phyloP scores from a whole-genome alignment of 805 yeast genomes.

The Ogataea corticis region DNA sequence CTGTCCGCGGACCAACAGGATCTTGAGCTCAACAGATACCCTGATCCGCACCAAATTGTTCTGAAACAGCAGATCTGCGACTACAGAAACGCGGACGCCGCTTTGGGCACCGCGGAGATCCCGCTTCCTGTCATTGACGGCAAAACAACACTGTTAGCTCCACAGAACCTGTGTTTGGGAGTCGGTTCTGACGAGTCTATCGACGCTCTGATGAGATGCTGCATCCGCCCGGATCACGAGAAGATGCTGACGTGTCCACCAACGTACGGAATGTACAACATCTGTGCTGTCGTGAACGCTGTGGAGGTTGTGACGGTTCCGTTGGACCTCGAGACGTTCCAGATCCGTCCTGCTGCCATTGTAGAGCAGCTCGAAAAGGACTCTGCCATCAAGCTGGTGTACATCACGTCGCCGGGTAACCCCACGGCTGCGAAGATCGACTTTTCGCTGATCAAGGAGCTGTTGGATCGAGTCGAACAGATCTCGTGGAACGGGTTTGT shows the following conservation, averaged over 20 bases:
- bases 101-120: constrained; percentile 22
- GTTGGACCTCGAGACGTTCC: constrained; percentile 63
- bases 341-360: constrained; percentile 58
- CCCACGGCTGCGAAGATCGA: constrained; percentile 79
- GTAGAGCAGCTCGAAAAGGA: constrained; percentile 55
- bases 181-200: constrained; percentile 98
- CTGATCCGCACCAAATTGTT: constrained; percentile 90
- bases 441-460: constrained; percentile 45
- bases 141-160: constrained; percentile 23
- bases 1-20: constrained; percentile 44
- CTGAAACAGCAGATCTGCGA: constrained; percentile 71
- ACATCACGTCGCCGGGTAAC: constrained; percentile 94
- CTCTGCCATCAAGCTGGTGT: constrained; percentile 66
- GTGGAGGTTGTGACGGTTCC: constrained; percentile 77
- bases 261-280: constrained; percentile 95
- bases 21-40: constrained; percentile 81
- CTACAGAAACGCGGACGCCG: constrained; percentile 61
- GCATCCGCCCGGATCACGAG: constrained; percentile 79
- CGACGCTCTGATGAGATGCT: constrained; percentile 82
- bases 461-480: constrained; percentile 41
- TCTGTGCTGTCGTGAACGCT: constrained; percentile 89
- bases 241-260: constrained; percentile 89
- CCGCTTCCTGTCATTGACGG: constrained; percentile 22
- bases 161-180: constrained; percentile 83
- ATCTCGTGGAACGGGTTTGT: constrained; percentile 71